Conservation (phyloP, 1,284 basidiomycete genomes). For the Rhodotorula sp. region DNA sequence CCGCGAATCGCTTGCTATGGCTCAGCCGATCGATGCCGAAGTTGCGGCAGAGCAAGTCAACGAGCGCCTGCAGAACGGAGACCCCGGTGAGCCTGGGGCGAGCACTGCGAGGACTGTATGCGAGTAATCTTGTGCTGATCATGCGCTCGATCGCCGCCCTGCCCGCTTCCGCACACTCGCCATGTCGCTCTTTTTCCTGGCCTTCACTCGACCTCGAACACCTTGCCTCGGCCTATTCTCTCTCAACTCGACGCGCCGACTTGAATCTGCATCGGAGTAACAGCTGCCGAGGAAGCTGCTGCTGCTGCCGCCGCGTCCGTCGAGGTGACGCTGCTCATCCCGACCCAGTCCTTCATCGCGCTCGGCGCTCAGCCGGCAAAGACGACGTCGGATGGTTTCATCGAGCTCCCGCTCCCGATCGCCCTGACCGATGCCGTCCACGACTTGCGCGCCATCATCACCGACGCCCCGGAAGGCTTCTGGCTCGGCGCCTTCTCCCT, state of each 20-base stretch:
- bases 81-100: not conserved
- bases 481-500: slow-evolving; percentile 47
- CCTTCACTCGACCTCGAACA: not conserved
- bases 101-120: no score
- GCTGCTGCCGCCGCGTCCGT: slow-evolving; percentile 6
- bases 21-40: slow-evolving; percentile 3
- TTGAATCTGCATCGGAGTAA: not conserved
- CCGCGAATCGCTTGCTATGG: not conserved
- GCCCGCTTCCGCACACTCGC: not conserved
- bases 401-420: slow-evolving; percentile 33
- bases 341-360: slow-evolving; percentile 29
- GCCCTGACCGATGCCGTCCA: slow-evolving; percentile 41
- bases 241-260: not conserved
- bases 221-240: not conserved
- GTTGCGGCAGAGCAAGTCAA: slow-evolving; percentile 2
- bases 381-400: slow-evolving; percentile 11
- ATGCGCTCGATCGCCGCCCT: no score
- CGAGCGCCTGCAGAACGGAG: not conserved
- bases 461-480: slow-evolving; percentile 47
- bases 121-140: no score
- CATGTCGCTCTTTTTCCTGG: not conserved
- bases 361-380: slow-evolving; percentile 9
- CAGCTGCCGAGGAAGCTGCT: not conserved
- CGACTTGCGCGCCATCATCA: slow-evolving; percentile 43
- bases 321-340: slow-evolving; percentile 33